These are phyloP conservation scores for Waltiozyma solani DNA, from an alignment of 1,139 yeast genomes.

Conservation along the genomic window DNA sequence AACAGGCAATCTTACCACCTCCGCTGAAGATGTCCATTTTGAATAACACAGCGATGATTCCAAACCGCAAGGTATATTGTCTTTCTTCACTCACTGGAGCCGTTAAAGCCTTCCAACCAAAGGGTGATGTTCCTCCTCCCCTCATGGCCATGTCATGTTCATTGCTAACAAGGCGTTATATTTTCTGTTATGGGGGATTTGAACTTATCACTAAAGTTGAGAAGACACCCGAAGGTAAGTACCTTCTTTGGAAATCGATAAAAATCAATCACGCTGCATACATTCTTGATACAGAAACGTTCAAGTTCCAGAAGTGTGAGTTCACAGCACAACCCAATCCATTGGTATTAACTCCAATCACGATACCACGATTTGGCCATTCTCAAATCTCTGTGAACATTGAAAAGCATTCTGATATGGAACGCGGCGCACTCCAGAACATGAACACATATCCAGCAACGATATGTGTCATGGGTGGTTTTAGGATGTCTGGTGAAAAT, in stretches of 20 bases:
- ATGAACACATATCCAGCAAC: constrained; percentile 9
- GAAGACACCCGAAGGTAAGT: constrained; percentile 18
- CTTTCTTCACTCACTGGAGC: constrained; percentile 28
- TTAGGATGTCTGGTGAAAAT: constrained; percentile 19
- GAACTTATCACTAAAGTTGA: constrained; percentile 24
- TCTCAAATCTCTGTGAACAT: constrained; percentile 23
- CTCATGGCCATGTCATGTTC: constrained; percentile 28
- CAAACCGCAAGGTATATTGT: constrained; percentile 25
- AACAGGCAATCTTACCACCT: constrained; percentile 32
- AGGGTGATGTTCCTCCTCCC: constrained; percentile 32
- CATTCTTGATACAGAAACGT: constrained; percentile 29
- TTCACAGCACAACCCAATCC: constrained; percentile 31
- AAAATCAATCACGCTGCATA: constrained; percentile 30
- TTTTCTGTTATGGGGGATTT: constrained; percentile 37
- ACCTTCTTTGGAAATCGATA: constrained; percentile 24
- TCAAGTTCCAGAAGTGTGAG: constrained; percentile 27
- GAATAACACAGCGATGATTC: constrained; percentile 28
- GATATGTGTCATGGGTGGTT: constrained; percentile 35
- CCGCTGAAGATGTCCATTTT: constrained; percentile 30
- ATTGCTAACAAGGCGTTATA: constrained; percentile 28
- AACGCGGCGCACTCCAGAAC: neutral
- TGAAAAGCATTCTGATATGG: constrained; percentile 2
- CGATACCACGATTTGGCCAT: constrained; percentile 39
- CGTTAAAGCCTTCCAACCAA: constrained; percentile 18
- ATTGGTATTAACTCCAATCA: constrained; percentile 25